phyloP scores from a whole-genome alignment of 192 early-diverging fungal species.

The Radiomyces spectabilis region DNA sequence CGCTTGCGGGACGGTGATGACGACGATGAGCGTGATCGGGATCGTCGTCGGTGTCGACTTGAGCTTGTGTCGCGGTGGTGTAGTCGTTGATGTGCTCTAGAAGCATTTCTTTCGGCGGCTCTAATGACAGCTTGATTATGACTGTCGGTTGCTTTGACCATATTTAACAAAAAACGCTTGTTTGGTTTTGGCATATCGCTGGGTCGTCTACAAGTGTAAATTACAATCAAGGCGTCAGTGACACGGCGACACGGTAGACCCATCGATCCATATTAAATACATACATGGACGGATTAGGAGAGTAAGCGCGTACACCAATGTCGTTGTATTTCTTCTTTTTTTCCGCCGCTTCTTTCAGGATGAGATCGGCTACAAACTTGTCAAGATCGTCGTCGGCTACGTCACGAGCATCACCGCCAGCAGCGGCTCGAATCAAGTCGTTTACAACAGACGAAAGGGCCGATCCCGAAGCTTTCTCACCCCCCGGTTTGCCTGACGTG shows the following conservation, averaged over 20 bases:
- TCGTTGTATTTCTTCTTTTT: conserved; percentile 30
- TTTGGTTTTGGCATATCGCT: conserved; percentile 42
- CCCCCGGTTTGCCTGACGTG: too few species aligned
- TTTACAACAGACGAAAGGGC: conserved; percentile 17
- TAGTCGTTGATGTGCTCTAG: background rate
- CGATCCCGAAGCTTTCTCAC: too few species aligned
- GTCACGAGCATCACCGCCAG: conserved; percentile 25
- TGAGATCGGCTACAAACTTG: conserved; percentile 47
- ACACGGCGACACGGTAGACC: too few species aligned
- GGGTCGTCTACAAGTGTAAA: conserved; percentile 20
- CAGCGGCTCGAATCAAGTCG: conserved; percentile 41
- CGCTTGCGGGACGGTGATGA: too few species aligned
- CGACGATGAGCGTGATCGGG: too few species aligned
- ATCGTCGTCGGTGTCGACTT: too few species aligned
- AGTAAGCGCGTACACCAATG: conserved; percentile 32
- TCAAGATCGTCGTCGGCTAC: conserved; percentile 43
- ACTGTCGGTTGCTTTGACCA: conserved; percentile 45
- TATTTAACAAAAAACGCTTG: conserved; percentile 47
- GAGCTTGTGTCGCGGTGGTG: background rate
- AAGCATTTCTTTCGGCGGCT: conserved; percentile 38
- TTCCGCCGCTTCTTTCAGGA: conserved; percentile 35
- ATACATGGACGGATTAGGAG: conserved; percentile 19
- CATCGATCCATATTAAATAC: background rate
- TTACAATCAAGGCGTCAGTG: conserved; percentile 6
- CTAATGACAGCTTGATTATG: conserved; percentile 47